phyloP scores from a whole-genome alignment of 495 filamentous ascomycete species.

The Aspergillus incahuasiensis region DNA sequence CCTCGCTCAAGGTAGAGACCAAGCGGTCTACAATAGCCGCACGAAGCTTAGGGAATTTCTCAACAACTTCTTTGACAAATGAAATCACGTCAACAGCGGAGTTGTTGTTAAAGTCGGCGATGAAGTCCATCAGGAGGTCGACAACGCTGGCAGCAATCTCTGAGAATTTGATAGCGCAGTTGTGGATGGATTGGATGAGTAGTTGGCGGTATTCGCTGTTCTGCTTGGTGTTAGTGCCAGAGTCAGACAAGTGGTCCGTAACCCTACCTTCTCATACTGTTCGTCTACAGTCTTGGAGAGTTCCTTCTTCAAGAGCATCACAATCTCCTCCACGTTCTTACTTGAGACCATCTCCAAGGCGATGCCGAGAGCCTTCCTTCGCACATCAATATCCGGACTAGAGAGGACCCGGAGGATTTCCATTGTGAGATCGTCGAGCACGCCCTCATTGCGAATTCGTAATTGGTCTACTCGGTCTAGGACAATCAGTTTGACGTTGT shows the following conservation, averaged over 20 bases:
- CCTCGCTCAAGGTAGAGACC: constrained; percentile 87
- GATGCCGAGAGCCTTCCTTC: constrained; percentile 84
- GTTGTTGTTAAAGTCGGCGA: constrained; percentile 95
- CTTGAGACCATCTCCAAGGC: constrained; percentile 97
- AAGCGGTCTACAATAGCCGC: constrained; percentile 81
- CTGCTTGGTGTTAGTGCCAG: constrained; percentile 33
- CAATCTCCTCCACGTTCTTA: constrained; percentile 98
- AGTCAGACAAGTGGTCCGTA: neutral
- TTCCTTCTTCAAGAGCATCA: constrained; percentile 94
- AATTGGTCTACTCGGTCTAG: constrained; percentile 91
- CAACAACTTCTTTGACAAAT: constrained; percentile 98
- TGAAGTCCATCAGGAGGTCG: constrained; percentile 98
- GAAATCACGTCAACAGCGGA: constrained; percentile 97
- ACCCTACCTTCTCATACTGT: constrained; percentile 82
- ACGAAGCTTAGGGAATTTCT: constrained; percentile 91
- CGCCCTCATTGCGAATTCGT: constrained; percentile 84
- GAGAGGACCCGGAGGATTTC: constrained; percentile 95
- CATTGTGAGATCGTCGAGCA: constrained; percentile 96
- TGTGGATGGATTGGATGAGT: constrained; percentile 94
- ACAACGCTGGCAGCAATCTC: constrained; percentile 97
- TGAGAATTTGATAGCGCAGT: constrained; percentile 97
- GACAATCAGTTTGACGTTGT: constrained; percentile 98
- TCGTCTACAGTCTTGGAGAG: constrained; percentile 96
- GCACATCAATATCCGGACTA: constrained; percentile 93
- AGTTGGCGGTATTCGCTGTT: constrained; percentile 96